Percentiles rank a stretch among this genome's conserved stretches.
Conservation (phyloP, 2,329 filamentous ascomycete species). For the Ophiostoma perfectum region DNA sequence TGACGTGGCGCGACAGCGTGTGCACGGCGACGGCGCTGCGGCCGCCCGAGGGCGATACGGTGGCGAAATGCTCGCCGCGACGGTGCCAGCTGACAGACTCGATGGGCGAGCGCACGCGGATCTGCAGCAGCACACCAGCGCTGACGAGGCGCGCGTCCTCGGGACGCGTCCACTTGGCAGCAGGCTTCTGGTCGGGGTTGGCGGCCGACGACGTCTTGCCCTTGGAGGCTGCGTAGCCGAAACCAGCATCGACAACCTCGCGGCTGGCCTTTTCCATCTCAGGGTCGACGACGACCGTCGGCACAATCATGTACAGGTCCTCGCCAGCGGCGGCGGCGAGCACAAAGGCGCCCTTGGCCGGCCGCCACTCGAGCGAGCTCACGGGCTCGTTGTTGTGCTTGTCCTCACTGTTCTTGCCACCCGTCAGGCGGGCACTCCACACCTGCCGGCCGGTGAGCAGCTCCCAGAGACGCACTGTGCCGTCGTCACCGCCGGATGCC, state of each 20-base stretch:
- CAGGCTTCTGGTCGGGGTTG: constrained; percentile 63
- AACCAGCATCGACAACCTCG: constrained; percentile 78
- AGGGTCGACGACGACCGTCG: constrained; percentile 59
- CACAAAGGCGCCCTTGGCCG: constrained; percentile 71
- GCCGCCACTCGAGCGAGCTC: constrained; percentile 84
- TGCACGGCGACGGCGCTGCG: constrained; percentile 84
- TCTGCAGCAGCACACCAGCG: constrained; percentile 71
- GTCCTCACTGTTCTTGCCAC: constrained; percentile 41
- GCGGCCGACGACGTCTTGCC: constrained; percentile 48
- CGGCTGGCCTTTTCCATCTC: constrained; percentile 69
- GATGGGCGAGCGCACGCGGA: constrained; percentile 71
- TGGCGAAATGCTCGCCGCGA: constrained; percentile 88
- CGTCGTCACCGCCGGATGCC: constrained; percentile 90
- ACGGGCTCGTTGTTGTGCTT: constrained; percentile 60
- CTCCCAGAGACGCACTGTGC: constrained; percentile 86
- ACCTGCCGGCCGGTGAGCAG: constrained; percentile 79
- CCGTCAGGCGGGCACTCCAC: constrained; percentile 74
- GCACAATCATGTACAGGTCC: constrained; percentile 77
- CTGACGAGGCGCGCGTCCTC: constrained; percentile 66
- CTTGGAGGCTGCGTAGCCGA: constrained; percentile 77
- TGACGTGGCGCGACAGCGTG: constrained; percentile 89
- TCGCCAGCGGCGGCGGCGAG: constrained; percentile 81
- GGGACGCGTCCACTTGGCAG: constrained; percentile 79
- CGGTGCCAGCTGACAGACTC: constrained; percentile 93
- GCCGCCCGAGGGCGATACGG: constrained; percentile 76